Evolutionary conservation across 2,329 filamentous ascomycete genomes (phyloP).

Genomic region (Chrysoporthe puriensis): DNA sequence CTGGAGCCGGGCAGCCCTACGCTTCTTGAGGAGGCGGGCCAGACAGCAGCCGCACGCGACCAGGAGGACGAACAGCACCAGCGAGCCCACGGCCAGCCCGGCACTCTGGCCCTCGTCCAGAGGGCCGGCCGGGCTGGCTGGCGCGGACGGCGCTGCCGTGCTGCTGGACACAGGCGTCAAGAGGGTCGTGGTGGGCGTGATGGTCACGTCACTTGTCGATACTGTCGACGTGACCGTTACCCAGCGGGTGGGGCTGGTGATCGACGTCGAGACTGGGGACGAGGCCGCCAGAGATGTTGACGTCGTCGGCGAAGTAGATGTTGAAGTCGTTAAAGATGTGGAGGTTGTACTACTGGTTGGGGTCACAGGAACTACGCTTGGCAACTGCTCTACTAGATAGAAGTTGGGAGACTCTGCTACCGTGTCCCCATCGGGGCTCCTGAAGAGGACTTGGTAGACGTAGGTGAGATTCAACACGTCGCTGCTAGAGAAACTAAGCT

Average conservation of each 20-base stretch:
- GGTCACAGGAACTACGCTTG: not conserved
- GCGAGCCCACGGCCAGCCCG: not conserved
- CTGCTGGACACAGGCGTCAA: not conserved
- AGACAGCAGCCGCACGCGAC: not conserved
- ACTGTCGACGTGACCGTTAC: not conserved
- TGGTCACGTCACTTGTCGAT: not conserved
- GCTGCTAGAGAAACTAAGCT: not conserved
- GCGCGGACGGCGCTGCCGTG: not conserved
- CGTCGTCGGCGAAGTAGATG: not conserved
- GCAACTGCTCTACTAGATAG: not conserved
- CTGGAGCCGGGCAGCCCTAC: not conserved
- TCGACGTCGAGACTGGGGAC: not conserved
- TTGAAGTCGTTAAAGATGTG: not conserved
- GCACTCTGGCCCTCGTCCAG: not conserved
- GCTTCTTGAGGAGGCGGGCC: not conserved
- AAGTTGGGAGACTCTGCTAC: not conserved
- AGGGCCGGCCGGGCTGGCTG: not conserved
- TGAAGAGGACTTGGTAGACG: not conserved
- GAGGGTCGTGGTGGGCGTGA: not conserved
- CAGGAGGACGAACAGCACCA: not conserved
- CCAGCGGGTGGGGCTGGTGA: not conserved
- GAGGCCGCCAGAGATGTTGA: not conserved
- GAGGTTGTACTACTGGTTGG: not conserved
- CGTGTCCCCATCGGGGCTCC: not conserved
- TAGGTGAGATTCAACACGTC: not conserved